Base-by-base conservation (phyloP, 2,329 filamentous ascomycete genomes). In the Arthrobotrys sphaeroides region DNA sequence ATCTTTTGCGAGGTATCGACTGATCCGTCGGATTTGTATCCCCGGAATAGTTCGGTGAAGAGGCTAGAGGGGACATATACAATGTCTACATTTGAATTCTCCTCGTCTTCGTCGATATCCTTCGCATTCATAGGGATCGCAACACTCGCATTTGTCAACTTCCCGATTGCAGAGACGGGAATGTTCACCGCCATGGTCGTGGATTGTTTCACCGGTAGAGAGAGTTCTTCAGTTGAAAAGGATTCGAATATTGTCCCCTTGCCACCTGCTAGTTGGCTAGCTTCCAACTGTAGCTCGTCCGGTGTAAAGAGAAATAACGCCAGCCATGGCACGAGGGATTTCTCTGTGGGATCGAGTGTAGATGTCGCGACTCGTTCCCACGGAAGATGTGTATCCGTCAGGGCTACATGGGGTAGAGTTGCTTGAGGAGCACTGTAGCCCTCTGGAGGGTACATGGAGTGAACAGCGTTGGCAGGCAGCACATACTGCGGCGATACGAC, bases 301-400 rank as follows among this genome's bases (percentile, higher is more conserved):
- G 79, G 77, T 4, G 80, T 79, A 72, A 84, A 84, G 3, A 80
- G 77, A 0, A 84, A 55, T 0, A 85, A 31, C 0, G 80, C 82
- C 1, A 86, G 77, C 84, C 84, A 86, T 0, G 84, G 84, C 6
- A 83, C 80, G 9, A 76, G 47, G 16, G 47, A 12, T 22, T n/a
- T 49, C 1, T 53, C 31, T 4, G 40, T 18, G 2, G 3, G 1
- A 3, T 6, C 7, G 10, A 31, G 40, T 43, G 12, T 16, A 77
- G 45, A 26, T 45, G 24, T 70, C 59, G 24, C 78, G 0, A 77
- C 9, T 0, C 83, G 68, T 75, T 84, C 83, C 85, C 85, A 86
- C 0, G 84, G 84, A 0, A 85, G 73, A 65, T 83, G 81, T 0
- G 83, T 82, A 69, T 85, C 83, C 0, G 77, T 83, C 22, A 49